phyloP scores from a whole-genome alignment of 2,329 filamentous ascomycete genomes.

The Geosmithia putterillii region DNA sequence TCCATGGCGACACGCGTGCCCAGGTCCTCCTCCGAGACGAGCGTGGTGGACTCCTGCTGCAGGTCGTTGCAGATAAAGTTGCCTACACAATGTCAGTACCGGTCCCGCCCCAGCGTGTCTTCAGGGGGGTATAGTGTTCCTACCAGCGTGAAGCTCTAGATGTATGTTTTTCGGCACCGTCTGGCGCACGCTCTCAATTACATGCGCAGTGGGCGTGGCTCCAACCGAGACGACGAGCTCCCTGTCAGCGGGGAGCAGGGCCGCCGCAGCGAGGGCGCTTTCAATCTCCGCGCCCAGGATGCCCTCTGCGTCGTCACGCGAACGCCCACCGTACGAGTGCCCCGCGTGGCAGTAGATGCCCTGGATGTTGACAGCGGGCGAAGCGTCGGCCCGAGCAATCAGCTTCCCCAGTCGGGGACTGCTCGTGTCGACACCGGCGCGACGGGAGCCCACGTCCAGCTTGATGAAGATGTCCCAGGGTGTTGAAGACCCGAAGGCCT shows the following conservation, averaged over 20 bases:
- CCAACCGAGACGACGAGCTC: conserved; percentile 18
- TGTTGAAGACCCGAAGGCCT: conserved; percentile 6
- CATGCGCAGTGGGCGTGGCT: conserved; percentile 22
- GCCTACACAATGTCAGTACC: conserved; percentile 7
- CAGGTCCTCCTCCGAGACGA: conserved; percentile 14
- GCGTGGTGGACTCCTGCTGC: conserved; percentile 22
- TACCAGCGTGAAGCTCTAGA: conserved; percentile 22
- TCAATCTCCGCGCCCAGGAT: conserved; percentile 16
- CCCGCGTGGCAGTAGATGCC: conserved; percentile 25
- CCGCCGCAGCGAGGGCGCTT: conserved; percentile 15
- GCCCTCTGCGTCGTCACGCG: conserved; percentile 15
- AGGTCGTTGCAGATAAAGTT: conserved; percentile 25
- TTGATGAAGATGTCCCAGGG: conserved; percentile 24
- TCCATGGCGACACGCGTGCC: conserved; percentile 18
- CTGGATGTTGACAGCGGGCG: conserved; percentile 15
- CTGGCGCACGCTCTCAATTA: conserved; percentile 15
- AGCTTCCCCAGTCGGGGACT: conserved; percentile 13
- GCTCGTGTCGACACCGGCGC: conserved; percentile 17
- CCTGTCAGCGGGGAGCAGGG: conserved; percentile 12
- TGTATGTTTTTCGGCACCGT: conserved; percentile 15
- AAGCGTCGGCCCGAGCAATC: conserved; percentile 13
- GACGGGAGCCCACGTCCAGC: conserved; percentile 20
- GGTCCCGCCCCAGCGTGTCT: no score
- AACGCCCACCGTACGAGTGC: conserved; percentile 20
- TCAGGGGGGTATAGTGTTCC: neutral